Evolutionary conservation across 1,139 yeast genomes (phyloP).

Genomic region (Petasospora fabianii): DNA sequence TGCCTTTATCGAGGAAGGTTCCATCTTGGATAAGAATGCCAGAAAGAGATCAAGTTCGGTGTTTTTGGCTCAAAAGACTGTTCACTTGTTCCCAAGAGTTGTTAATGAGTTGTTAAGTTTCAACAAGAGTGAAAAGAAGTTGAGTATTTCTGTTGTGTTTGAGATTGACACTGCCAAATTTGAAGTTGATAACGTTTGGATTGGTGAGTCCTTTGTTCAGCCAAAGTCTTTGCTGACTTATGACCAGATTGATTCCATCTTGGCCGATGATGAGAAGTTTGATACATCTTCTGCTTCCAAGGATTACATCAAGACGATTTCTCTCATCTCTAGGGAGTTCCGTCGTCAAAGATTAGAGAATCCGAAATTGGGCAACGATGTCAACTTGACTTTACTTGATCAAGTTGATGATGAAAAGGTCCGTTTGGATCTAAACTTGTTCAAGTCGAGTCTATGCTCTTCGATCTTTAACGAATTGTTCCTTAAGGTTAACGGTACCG

Average conservation of each 20-base stretch:
- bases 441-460: constrained; percentile 56
- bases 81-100: constrained; percentile 65
- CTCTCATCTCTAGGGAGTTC: constrained; percentile 66
- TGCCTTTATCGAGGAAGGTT: constrained; percentile 64
- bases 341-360: constrained; percentile 66
- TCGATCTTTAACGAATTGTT: constrained; percentile 71
- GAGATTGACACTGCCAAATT: constrained; percentile 72
- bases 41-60: constrained; percentile 90
- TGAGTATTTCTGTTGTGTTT: constrained; percentile 78
- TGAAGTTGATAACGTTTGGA: constrained; percentile 73
- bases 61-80: constrained; percentile 75
- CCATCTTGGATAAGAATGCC: constrained; percentile 81
- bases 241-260: constrained; percentile 50
- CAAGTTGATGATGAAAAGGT: constrained; percentile 85
- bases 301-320: constrained; percentile 63
- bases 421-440: constrained; percentile 66
- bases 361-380: constrained; percentile 44
- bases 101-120: constrained; percentile 63
- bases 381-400: constrained; percentile 66
- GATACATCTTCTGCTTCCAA: constrained; percentile 54
- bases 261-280: constrained; percentile 27
- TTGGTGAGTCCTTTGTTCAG: constrained; percentile 67
- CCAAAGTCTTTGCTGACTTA: constrained; percentile 52
- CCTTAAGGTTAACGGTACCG: constrained; percentile 77
- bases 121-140: constrained; percentile 53